A percentile compares a stretch with the other conserved stretches of the same genome.
Evolutionary conservation across 768 basidiomycete genomes (phyloP).

Genomic region (Candolleomyces efflorescens): DNA sequence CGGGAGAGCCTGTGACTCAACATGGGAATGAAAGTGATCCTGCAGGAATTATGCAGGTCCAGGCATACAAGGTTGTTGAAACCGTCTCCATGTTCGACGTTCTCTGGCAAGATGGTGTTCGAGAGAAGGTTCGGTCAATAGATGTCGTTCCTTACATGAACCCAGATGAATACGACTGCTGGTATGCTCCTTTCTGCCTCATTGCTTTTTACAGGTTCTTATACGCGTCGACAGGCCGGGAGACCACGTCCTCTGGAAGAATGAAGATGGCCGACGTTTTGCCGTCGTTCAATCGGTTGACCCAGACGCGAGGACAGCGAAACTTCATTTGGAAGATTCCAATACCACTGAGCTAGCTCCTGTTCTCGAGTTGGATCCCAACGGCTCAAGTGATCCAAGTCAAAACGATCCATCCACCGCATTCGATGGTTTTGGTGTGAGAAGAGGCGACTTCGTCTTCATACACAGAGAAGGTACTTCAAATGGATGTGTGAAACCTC

Average conservation of each 20-base stretch:
- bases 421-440: constrained; percentile 70
- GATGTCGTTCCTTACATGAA: constrained; percentile 79
- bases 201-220: constrained; percentile 5
- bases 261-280: constrained; percentile 59
- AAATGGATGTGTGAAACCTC: constrained; percentile 66
- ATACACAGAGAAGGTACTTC: constrained; percentile 65
- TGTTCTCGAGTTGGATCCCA: constrained; percentile 84
- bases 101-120: constrained; percentile 85
- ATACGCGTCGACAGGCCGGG: constrained; percentile 61
- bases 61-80: constrained; percentile 61
- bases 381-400: constrained; percentile 57
- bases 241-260: constrained; percentile 83
- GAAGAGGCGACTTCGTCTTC: constrained; percentile 81
- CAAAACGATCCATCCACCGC: constrained; percentile 34
- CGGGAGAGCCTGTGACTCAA: constrained; percentile 48
- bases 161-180: constrained; percentile 90
- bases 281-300: constrained; percentile 81
- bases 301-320: constrained; percentile 65
- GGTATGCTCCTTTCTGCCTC: constrained; percentile 40
- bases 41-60: constrained; percentile 45
- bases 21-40: constrained; percentile 52
- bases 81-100: constrained; percentile 67
- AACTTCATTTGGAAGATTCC: constrained; percentile 54
- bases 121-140: constrained; percentile 55
- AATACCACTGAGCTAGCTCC: constrained; percentile 63